Base-by-base conservation (phyloP, 2,329 filamentous ascomycete genomes). In the Fusarium odoratissimum region DNA sequence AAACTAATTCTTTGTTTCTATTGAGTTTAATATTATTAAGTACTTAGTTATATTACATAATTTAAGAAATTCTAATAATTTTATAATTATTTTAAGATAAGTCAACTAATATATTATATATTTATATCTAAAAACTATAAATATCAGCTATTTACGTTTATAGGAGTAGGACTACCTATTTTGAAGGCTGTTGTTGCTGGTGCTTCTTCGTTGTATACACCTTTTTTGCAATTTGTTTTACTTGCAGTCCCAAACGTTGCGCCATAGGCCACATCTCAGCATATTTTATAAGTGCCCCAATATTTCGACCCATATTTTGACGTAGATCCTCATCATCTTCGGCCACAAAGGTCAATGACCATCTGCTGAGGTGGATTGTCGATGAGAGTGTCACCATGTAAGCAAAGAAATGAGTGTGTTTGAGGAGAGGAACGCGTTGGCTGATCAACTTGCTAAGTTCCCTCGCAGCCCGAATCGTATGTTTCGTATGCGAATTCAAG, bases 301-400 rank as follows among this genome's bases (percentile, higher is more conserved):
- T 51, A 10, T 30, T 63, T 8, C 13, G 37, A 7, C 56, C 7
- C 60, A 63, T 63, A 4, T 48, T 25, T 25, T 37, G 56, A 13
- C 60, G 60, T 14, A 63, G 37, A 7, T 61, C 60, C 21, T 42
- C 17, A 19, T 63, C 60, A 19, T 63, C 42, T 17, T 13, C 44
- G 13, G 56, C 42, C 9, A 63, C 60, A 61, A 63, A 63, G 8
- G 37, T 21, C 6, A 63, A 12, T 7, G 60, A 49, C 60, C 60
- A 63, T 51, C 37, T 63, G 8, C 60, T 63, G 5, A 63, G 60
- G n/a, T 63, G 60, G 7, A 63, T 51, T 37, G 56, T 63, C 3
- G 56, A 63, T n/a, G 60, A 63, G 10, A 63, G 25, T 25, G 60
- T 63, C 4, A 63, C 30, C 60, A 63, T 63, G 44, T 61, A 63